Evolutionary conservation across 352 stramenopile genomes (phyloP), one percentile per base, ranked within the genome.

Genomic region (Elongisporangium senticosum): DNA sequence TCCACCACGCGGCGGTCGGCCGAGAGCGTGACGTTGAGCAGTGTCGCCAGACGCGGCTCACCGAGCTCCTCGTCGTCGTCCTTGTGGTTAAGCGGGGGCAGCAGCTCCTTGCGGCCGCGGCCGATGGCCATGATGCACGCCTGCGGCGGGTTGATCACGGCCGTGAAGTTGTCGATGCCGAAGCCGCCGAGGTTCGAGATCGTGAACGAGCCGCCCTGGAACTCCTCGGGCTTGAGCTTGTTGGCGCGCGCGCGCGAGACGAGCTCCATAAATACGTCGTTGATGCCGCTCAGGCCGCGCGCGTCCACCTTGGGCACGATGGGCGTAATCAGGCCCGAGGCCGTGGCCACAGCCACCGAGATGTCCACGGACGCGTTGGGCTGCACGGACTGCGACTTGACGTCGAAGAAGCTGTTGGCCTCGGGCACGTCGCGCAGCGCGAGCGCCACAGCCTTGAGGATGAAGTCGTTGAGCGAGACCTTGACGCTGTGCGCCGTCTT

Each of bases 171-270:
- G 65, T 96, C 86, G 69, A 99, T 98, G 59, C 97, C 97, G 73
- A 99, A 99, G 68, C 83, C 84, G 15, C 97, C 98, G 55, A 99
- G 79, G 78, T 99, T 99, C 39, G 84, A 98, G 60, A 99, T 90
- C n/a, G 96, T 98, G 82, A 99, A 99, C 28, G 93, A 98, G 53
- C 97, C 97, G 56, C 97, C 97, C 77, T 99, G 93, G 79, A 98
- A 99, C 84, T 99, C 97, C 67, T 99, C 95, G 0, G 97, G 98
- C 77, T 98, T 93, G 55, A 99, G 78, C 75, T 99, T 99, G 69
- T 96, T 96, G 52, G 96, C 77, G 26, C 94, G 81, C 54, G 96
- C 98, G 57, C 96, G 89, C 15, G 68, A 80, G n/a, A 98, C 96
- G 56, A 99, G 86, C 81, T 99, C 97, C 75, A 95, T 96, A 65